These are phyloP conservation scores for Trichoderma afroharzianum DNA, from an alignment of 2,329 filamentous ascomycete species.

Conservation along the genomic window DNA sequence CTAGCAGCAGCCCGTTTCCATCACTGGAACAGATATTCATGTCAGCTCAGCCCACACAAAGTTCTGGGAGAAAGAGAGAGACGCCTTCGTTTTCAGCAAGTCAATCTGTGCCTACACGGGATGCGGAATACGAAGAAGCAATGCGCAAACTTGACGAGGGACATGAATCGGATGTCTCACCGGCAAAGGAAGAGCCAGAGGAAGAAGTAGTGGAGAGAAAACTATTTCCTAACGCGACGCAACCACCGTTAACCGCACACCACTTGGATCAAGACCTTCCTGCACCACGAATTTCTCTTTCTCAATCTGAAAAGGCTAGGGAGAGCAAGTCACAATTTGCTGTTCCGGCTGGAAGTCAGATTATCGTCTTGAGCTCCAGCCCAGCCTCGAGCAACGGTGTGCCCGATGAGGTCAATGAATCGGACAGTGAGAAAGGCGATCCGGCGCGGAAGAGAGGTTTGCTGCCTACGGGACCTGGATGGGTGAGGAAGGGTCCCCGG, in stretches of 20 bases:
- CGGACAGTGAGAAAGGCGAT: constrained; percentile 21
- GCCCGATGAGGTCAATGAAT: constrained; percentile 22
- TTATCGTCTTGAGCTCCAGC: constrained; percentile 31
- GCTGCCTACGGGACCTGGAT: constrained; percentile 22
- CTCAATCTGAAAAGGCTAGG: constrained; percentile 20
- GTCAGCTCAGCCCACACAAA: constrained; percentile 39
- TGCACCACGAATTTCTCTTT: constrained; percentile 1
- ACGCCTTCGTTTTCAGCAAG: constrained; percentile 5
- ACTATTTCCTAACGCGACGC: constrained; percentile 34
- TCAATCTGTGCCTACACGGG: constrained; percentile 22
- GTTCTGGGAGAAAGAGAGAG: constrained; percentile 23
- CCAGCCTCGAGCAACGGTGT: constrained; percentile 20
- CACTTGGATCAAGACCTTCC: not conserved
- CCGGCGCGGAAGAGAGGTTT: constrained; percentile 21
- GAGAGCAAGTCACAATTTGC: constrained; percentile 25
- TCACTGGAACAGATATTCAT: constrained; percentile 40
- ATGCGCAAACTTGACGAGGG: constrained; percentile 41
- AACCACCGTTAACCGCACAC: constrained; percentile 23
- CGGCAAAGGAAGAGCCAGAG: constrained; percentile 26
- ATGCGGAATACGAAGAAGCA: constrained; percentile 42
- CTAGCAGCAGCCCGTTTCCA: constrained; percentile 34
- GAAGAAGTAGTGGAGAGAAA: constrained; percentile 18
- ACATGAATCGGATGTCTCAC: constrained; percentile 25
- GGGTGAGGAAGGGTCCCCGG: constrained; percentile 21
- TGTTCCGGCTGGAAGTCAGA: constrained; percentile 31